Base-by-base conservation (phyloP, 2,329 filamentous ascomycete genomes). In the Talaromyces sp. region DNA sequence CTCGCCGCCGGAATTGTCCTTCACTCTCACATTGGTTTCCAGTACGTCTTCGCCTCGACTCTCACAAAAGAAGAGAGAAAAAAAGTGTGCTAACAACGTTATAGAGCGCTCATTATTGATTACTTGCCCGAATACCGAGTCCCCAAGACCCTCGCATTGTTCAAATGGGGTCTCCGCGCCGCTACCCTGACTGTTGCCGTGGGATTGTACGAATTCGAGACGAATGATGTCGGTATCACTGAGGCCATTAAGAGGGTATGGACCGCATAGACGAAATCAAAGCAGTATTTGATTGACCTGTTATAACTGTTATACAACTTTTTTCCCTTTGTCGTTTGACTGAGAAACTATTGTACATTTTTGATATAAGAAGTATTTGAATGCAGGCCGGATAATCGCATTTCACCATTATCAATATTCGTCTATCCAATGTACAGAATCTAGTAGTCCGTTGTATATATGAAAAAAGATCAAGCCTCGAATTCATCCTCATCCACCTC, bases 161-260 rank as follows among this genome's bases (percentile, higher is more conserved):
- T 89, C 76, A 87, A 86, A 78, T 98, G 93, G 93, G 82, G 84
- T 43, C 86, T 98, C 69, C 93, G 93, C 74, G 81, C 84, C 54
- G 89, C 87, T 67, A 97, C 96, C 11, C 83, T 94, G 66, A 82
- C 92, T 61, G 91, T 93, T 68, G 93, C 91, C 60, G 85, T 97
- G 70, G 93, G 93, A 65, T 85, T 98, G 74, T 99, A 99, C 82
- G 94, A 98, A 80, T 98, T 98, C 74, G 95, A 99, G 88, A 99
- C 95, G 36, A 98, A 97, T 76, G 95, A 99, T 72, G 92, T 99
- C 61, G 95, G 95, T 70, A 79, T 99, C 67, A 97, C 93, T 8
- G 94, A 96, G 85, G 90, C 89, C 36, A 85, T 97, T 70, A 92
- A 91, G 85, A 87, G 91, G 76, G 83, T 98, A 68, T 99, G 95